phyloP scores from a whole-genome alignment of 345 rosid genomes.

The Schrenkiella parvula region DNA sequence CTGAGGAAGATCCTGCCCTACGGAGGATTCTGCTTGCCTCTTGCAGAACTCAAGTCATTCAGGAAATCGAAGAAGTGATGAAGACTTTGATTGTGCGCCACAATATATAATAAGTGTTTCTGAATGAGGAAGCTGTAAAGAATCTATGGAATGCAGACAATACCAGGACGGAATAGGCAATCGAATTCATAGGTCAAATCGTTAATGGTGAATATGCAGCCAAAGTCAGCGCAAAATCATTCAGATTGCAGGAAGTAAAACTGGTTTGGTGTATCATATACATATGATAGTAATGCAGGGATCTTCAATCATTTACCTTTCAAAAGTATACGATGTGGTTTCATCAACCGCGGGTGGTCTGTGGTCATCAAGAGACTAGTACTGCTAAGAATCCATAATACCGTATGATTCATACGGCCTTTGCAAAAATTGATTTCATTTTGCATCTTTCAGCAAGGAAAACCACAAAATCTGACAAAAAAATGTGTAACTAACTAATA shows the following conservation, averaged over 20 bases:
- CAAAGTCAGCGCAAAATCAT: too few relatives aligned
- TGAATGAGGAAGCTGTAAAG: too few relatives aligned
- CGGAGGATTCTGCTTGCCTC: constrained; percentile 35
- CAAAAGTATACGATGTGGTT: background rate
- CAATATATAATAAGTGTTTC: background rate
- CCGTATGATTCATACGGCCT: background rate
- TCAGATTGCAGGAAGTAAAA: too few relatives aligned
- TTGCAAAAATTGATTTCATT: background rate
- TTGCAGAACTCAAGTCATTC: constrained; percentile 40
- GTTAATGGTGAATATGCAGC: background rate
- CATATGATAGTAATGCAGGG: too few relatives aligned
- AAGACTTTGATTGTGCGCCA: constrained; percentile 22
- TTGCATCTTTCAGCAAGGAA: constrained; percentile 8
- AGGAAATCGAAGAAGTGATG: background rate
- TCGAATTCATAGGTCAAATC: background rate
- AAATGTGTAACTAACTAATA: background rate
- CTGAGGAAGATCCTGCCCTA: constrained; percentile 16
- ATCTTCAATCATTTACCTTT: too few relatives aligned
- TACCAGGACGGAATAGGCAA: constrained; percentile 10
- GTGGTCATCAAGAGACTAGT: background rate
- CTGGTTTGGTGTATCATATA: too few relatives aligned
- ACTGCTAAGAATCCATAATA: background rate
- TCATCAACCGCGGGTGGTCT: background rate
- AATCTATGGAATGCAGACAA: background rate
- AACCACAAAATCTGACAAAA: background rate